Percentiles rank a stretch among this genome's conserved stretches.
Conservation (phyloP, 2,329 filamentous ascomycete species). For the Plenodomus lindquistii region DNA sequence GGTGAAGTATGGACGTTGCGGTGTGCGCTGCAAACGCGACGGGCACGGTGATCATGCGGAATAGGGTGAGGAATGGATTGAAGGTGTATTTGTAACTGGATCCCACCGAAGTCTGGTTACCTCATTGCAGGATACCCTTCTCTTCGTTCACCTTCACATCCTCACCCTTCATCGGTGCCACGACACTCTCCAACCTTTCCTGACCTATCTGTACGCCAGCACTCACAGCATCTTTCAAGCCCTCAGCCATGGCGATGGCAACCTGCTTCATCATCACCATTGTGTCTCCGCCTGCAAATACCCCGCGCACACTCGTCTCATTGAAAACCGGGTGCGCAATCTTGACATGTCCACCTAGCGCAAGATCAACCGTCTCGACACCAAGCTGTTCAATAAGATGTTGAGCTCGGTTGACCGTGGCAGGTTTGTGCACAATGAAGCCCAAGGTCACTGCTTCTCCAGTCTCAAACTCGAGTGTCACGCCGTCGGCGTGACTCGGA, state of each 20-base stretch:
- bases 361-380: conserved; percentile 44
- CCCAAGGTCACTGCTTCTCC: conserved; percentile 31
- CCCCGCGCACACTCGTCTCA: conserved; percentile 55
- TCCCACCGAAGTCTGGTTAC: neutral
- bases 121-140: conserved; percentile 1
- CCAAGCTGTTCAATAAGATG: conserved; percentile 36
- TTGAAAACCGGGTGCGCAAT: conserved; percentile 50
- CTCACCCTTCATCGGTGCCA: conserved; percentile 17
- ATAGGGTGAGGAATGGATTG: too few species aligned
- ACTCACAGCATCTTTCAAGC: conserved; percentile 31
- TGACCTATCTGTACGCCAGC: conserved; percentile 27
- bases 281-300: conserved; percentile 59
- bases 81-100: too few species aligned
- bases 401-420: conserved; percentile 36
- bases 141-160: conserved; percentile 1
- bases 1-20: too few species aligned
- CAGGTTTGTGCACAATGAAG: conserved; percentile 31
- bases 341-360: conserved; percentile 50
- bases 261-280: conserved; percentile 39
- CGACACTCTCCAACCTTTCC: conserved; percentile 19
- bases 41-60: too few species aligned
- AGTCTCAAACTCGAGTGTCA: conserved; percentile 34
- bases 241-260: conserved; percentile 35
- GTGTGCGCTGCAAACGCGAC: too few species aligned
- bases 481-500: conserved; percentile 23